These are phyloP conservation scores for Trichosanthes truncata DNA, from an alignment of 306 rosid species.

Conservation along the genomic window DNA sequence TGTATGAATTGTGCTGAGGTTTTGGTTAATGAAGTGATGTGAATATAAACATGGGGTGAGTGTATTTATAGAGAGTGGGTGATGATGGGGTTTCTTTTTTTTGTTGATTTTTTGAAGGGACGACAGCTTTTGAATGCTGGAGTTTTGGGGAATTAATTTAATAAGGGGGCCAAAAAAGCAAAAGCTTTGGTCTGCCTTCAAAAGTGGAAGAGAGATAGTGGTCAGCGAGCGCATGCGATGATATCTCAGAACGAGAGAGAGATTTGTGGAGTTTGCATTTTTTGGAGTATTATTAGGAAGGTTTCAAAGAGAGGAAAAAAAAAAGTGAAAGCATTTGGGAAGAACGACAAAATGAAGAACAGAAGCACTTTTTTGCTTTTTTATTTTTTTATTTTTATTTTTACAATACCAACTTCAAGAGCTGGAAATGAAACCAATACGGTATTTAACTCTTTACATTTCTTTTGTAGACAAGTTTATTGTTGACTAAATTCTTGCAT, in stretches of 20 bases:
- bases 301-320: not conserved
- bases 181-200: constrained; percentile 1
- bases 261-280: not conserved
- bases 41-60: not conserved
- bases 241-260: not conserved
- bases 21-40: not conserved
- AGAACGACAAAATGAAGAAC: not conserved
- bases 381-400: not conserved
- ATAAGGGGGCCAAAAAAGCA: not conserved
- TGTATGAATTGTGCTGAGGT: no score
- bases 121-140: not conserved
- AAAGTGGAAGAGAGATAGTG: not conserved
- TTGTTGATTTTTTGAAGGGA: not conserved
- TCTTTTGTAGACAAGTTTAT: not conserved
- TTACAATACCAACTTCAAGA: not conserved
- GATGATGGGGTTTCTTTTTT: not conserved
- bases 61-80: not conserved
- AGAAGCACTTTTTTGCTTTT: not conserved
- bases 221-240: constrained; percentile 11
- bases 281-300: not conserved
- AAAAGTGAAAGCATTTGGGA: not conserved
- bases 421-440: not conserved
- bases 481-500: not conserved
- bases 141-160: not conserved
- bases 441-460: not conserved